Evolutionary conservation across 179 eudicot genomes (phyloP).

Genomic region (Heliamphora ciliata): DNA sequence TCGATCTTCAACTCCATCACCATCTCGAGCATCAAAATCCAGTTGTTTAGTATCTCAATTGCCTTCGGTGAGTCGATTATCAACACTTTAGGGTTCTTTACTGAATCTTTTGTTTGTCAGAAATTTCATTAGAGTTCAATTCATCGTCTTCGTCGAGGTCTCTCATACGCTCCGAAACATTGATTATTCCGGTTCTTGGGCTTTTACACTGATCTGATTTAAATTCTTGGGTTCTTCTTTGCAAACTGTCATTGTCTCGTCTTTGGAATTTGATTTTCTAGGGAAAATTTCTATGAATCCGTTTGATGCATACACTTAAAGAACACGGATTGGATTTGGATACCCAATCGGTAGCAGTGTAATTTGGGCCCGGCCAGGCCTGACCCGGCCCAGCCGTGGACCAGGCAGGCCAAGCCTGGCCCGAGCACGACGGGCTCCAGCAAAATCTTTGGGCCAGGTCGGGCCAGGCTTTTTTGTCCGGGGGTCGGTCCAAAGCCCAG

Average conservation of each 20-base stretch:
- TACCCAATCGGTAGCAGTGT: slow-evolving; percentile 21
- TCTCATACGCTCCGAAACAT: slow-evolving; percentile 42
- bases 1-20: slow-evolving; percentile 25
- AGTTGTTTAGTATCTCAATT: slow-evolving; percentile 45
- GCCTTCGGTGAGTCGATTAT: slow-evolving; percentile 47
- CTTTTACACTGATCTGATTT: slow-evolving; percentile 5
- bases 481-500: no score
- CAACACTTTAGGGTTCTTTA: slow-evolving; percentile 28
- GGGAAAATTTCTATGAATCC: slow-evolving; percentile 36
- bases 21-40: slow-evolving; percentile 63
- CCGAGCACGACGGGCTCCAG: no score
- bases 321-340: slow-evolving; percentile 54
- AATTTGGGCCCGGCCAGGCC: no score
- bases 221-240: slow-evolving; percentile 22
- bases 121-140: no score
- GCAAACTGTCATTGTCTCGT: slow-evolving; percentile 7
- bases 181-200: slow-evolving; percentile 37
- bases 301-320: slow-evolving; percentile 49
- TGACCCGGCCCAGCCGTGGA: no score
- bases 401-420: no score
- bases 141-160: slow-evolving; percentile 43
- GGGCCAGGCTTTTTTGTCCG: no score
- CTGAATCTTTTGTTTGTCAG: not conserved
- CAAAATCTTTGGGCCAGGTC: no score
- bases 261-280: slow-evolving; percentile 25